These are phyloP conservation scores for Pachysandra terminalis DNA, from an alignment of 164 flowering plant species.

Conservation along the genomic window DNA sequence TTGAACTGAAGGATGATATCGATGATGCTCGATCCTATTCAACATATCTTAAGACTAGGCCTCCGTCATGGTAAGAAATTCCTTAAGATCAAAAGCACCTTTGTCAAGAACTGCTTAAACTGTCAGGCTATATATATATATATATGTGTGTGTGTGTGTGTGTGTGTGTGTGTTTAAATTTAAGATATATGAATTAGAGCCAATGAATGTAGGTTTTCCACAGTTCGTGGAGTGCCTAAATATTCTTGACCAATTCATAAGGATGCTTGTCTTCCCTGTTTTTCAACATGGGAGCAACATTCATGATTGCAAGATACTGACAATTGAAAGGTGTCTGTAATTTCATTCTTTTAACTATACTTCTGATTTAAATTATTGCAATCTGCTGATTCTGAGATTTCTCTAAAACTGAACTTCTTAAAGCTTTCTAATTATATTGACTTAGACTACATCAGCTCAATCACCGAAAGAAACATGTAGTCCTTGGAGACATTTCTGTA, in stretches of 20 bases:
- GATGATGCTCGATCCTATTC: conserved; percentile 58
- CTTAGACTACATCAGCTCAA: too few species aligned
- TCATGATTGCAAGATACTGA: background rate
- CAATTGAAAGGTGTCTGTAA: background rate
- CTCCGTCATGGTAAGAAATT: conserved; percentile 63
- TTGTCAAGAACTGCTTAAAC: background rate
- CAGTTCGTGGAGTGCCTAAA: background rate
- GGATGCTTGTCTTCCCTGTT: background rate
- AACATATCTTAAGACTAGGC: conserved; percentile 85
- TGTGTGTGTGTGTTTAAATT: background rate
- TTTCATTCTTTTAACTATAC: background rate
- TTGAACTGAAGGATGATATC: conserved; percentile 24
- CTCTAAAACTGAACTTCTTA: background rate
- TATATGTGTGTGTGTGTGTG: too few species aligned
- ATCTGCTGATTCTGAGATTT: background rate
- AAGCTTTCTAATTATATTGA: background rate
- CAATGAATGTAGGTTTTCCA: background rate
- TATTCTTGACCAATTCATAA: background rate
- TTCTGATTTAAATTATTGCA: too few species aligned
- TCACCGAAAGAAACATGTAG: background rate
- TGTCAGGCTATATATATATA: background rate
- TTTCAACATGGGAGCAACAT: background rate
- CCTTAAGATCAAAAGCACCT: background rate
- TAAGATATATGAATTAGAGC: background rate
- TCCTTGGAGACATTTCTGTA: background rate